Percentiles rank a stretch among this genome's conserved stretches.
Conservation (phyloP, 768 basidiomycete genomes). For the Psilocybe sp. region DNA sequence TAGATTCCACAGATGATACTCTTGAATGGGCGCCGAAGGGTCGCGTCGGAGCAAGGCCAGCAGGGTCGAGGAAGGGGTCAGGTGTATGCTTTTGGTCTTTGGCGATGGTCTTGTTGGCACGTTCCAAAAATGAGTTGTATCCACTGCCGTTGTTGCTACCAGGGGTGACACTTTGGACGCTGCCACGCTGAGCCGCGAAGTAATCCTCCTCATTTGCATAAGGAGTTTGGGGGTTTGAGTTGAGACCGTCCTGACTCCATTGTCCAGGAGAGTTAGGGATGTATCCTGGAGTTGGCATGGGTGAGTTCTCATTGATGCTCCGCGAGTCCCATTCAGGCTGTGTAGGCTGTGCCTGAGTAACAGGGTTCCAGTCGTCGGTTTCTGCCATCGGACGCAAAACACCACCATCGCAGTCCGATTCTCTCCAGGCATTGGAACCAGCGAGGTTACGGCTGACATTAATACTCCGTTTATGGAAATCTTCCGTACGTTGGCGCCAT, state of each 20-base stretch:
- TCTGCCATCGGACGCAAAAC: slow-evolving; percentile 53
- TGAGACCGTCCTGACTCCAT: slow-evolving; percentile 60
- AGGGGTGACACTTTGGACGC: slow-evolving; percentile 25
- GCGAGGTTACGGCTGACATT: slow-evolving; percentile 64
- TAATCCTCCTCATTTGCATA: slow-evolving; percentile 56
- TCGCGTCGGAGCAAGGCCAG: slow-evolving; percentile 48
- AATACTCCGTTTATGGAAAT: slow-evolving; percentile 89
- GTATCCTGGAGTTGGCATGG: slow-evolving; percentile 19
- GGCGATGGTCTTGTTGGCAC: slow-evolving; percentile 81
- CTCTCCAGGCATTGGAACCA: slow-evolving; percentile 73
- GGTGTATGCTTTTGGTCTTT: slow-evolving; percentile 74
- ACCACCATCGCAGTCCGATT: slow-evolving; percentile 60
- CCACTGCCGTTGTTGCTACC: slow-evolving; percentile 29
- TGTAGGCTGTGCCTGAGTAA: slow-evolving; percentile 56
- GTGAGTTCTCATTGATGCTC: slow-evolving; percentile 44
- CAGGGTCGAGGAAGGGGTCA: slow-evolving; percentile 81
- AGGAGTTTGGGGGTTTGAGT: slow-evolving; percentile 46
- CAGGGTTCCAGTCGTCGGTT: slow-evolving; percentile 79
- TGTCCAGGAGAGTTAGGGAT: slow-evolving; percentile 58
- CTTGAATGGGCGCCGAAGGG: slow-evolving; percentile 84
- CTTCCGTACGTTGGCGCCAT: slow-evolving; percentile 95
- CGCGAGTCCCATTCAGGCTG: slow-evolving; percentile 77
- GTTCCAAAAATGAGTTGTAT: slow-evolving; percentile 79
- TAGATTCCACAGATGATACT: slow-evolving; percentile 84
- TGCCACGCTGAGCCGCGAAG: slow-evolving; percentile 35